phyloP scores from a whole-genome alignment of 495 filamentous ascomycete genomes.

The Xylaria palmicola region DNA sequence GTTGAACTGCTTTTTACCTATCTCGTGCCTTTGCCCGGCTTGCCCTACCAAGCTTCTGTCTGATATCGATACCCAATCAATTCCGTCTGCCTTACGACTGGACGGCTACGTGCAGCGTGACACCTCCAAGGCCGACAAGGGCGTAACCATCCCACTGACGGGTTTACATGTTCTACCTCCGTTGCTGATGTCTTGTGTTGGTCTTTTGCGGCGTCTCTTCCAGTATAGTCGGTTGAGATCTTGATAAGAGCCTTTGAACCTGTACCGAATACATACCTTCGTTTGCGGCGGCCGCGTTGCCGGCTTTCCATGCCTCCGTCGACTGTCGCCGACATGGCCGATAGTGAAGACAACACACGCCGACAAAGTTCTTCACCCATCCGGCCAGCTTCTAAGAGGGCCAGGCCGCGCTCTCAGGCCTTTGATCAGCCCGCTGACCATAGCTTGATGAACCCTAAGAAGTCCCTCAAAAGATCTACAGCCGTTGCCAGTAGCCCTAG shows the following conservation, averaged over 20 bases:
- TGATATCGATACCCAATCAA: constrained; percentile 15
- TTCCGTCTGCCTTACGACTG: constrained; percentile 15
- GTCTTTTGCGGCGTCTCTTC: constrained; percentile 2
- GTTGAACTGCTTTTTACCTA: background rate
- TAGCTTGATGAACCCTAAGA: constrained; percentile 15
- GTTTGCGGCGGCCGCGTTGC: background rate
- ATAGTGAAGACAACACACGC: constrained; percentile 1
- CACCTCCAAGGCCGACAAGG: constrained; percentile 4
- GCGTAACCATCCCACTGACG: background rate
- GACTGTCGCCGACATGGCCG: constrained; percentile 6
- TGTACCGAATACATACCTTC: background rate
- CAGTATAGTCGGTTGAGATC: constrained; percentile 15
- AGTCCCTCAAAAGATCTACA: constrained; percentile 19
- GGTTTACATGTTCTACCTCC: constrained; percentile 21
- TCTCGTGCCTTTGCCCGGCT: background rate
- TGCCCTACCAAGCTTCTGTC: background rate
- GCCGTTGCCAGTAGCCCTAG: constrained; percentile 15
- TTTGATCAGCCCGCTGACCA: constrained; percentile 17
- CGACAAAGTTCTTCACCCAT: background rate
- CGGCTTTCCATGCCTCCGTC: background rate
- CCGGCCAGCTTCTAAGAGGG: constrained; percentile 12
- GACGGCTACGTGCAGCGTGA: constrained; percentile 25
- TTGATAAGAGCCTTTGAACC: constrained; percentile 8
- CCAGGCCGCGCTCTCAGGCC: constrained; percentile 22
- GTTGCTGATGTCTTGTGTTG: constrained; percentile 10